Evolutionary conservation across 352 stramenopile species (phyloP).

Genomic region (Globisporangium uncinulatum): DNA sequence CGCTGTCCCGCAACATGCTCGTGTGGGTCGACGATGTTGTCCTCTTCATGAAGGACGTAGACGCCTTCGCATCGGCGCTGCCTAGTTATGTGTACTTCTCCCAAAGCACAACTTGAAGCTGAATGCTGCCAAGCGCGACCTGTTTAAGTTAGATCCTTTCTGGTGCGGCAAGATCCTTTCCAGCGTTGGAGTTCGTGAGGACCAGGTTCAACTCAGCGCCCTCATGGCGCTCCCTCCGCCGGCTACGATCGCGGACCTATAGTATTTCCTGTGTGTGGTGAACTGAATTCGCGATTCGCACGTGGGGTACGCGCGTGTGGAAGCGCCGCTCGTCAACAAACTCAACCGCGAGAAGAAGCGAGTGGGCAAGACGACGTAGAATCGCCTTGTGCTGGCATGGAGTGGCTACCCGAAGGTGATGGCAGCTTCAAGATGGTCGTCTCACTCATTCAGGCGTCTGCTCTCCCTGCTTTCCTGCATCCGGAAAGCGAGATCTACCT

Average conservation of each 20-base stretch:
- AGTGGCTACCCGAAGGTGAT: no score
- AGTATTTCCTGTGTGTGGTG: constrained; percentile 20
- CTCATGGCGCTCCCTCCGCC: not conserved
- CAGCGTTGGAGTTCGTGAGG: constrained; percentile 12
- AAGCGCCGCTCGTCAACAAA: constrained; percentile 1
- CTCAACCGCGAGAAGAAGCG: no score
- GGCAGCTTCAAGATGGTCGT: not conserved
- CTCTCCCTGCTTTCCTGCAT: not conserved
- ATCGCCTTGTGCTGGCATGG: no score
- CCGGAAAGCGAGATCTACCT: not conserved
- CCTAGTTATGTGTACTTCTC: constrained; percentile 9
- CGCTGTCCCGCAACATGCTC: constrained; percentile 14
- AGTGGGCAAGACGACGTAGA: no score
- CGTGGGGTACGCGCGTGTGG: constrained; percentile 15
- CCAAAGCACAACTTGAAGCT: constrained; percentile 12
- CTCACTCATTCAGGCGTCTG: not conserved
- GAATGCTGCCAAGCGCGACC: constrained; percentile 9
- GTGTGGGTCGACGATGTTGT: constrained; percentile 25
- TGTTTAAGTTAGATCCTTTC: constrained; percentile 9
- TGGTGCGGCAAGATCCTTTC: constrained; percentile 22
- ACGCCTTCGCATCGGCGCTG: constrained; percentile 7
- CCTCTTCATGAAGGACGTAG: constrained; percentile 3
- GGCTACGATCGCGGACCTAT: constrained; percentile 12
- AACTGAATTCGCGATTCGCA: constrained; percentile 17
- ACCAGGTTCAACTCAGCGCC: constrained; percentile 4